A percentile compares a stretch with the other conserved stretches of the same genome.
Conservation (phyloP, 139 green algal genomes). For the Yamagishiella unicocca region DNA sequence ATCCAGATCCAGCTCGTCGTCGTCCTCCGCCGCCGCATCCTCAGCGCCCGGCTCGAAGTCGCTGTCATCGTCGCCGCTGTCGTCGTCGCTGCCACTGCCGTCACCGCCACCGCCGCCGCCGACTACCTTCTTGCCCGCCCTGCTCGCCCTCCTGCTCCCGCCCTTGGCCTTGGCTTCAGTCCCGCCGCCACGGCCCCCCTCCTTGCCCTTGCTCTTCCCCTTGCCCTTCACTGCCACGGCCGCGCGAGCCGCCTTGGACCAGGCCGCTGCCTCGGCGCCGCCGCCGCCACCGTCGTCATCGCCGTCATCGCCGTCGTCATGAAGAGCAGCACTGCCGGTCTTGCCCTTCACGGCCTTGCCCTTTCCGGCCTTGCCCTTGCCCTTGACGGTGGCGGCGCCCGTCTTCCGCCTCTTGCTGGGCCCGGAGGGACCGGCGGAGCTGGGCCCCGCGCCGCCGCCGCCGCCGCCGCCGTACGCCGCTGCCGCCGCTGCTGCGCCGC, state of each 20-base stretch:
- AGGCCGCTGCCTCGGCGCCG: neutral
- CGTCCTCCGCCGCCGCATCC: neutral
- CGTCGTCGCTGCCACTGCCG: neutral
- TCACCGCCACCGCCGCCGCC: neutral
- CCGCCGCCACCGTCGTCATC: neutral
- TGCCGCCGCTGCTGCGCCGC: too few relatives aligned
- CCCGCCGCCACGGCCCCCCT: neutral
- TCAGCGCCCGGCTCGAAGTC: neutral
- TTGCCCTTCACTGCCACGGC: slow-evolving; percentile 5
- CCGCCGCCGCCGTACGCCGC: too few relatives aligned
- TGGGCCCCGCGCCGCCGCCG: neutral
- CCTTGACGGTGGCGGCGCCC: neutral
- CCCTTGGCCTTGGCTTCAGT: neutral
- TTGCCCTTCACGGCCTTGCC: too few relatives aligned
- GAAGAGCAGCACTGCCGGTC: neutral
- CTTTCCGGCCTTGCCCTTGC: too few relatives aligned
- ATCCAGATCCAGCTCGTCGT: neutral
- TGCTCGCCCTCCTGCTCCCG: neutral
- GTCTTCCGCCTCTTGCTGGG: neutral
- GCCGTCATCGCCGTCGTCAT: neutral
- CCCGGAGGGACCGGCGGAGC: neutral
- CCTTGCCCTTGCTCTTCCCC: neutral
- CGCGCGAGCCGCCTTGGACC: slow-evolving; percentile 7
- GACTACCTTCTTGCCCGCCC: too few relatives aligned
- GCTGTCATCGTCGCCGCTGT: neutral